These are phyloP conservation scores for Fragilariopsis cylindrus DNA, from an alignment of 108 stramenopile genomes.

Conservation along the genomic window DNA sequence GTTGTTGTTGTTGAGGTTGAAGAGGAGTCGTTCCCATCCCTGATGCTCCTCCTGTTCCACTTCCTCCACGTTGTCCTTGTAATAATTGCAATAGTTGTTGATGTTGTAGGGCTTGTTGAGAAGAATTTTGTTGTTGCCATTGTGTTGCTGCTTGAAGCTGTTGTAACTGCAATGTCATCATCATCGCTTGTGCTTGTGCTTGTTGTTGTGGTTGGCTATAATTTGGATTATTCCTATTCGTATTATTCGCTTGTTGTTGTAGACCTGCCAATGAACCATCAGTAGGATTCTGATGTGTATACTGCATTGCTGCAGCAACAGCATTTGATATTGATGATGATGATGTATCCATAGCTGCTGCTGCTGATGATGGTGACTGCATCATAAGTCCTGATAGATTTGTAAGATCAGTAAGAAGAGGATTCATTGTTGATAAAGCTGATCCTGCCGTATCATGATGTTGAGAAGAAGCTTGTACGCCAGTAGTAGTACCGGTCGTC, in stretches of 20 bases:
- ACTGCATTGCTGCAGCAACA: too few species aligned
- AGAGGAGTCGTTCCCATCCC: not conserved
- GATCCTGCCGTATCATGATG: too few species aligned
- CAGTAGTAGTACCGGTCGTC: not conserved
- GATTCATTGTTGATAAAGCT: too few species aligned
- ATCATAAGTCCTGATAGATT: too few species aligned
- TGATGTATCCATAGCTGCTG: too few species aligned
- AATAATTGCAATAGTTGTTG: not conserved
- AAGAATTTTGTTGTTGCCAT: not conserved
- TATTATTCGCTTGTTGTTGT: too few species aligned
- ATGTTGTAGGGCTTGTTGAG: not conserved
- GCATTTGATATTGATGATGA: too few species aligned
- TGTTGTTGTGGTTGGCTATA: not conserved
- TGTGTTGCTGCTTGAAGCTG: not conserved
- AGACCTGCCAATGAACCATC: too few species aligned
- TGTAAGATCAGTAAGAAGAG: too few species aligned
- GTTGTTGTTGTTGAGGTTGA: not conserved
- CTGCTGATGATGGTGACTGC: too few species aligned
- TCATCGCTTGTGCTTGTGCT: not conserved
- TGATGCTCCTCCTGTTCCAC: not conserved
- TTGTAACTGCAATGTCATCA: slow-evolving; percentile 1
- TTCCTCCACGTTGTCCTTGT: not conserved
- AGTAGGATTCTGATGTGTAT: too few species aligned
- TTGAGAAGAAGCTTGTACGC: not conserved
- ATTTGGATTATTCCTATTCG: too few species aligned